Base-by-base conservation (phyloP, 192 early-diverging fungal genomes). In the Backusella sp. region DNA sequence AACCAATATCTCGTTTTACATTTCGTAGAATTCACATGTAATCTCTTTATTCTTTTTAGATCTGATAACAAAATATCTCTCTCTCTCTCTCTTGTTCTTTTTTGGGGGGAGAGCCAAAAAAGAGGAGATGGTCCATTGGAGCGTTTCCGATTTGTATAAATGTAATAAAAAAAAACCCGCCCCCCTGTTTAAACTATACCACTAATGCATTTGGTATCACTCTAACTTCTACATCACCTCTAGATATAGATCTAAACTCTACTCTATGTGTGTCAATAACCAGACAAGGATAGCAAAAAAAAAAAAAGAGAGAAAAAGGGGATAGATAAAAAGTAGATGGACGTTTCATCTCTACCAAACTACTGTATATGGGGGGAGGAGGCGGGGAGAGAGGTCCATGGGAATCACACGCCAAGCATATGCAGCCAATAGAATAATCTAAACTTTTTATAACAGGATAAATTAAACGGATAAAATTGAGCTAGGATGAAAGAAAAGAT, bases 1-100 rank as follows among this genome's bases (percentile, higher is more conserved):
- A 11, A 26, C 56, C 23, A 59, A 59, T 59, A 59, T 59, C 21
- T 59, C 46, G 21, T 26, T 59, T 49, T 49, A 3, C 23, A 62
- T 62, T 62, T 62, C 56, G 26, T 28, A 28, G 56, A 62, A 62
- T 62, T 62, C 56, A 62, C 56, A 62, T 59, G 56, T 12, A 49
- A 23, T 59, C 8, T 59, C 2, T 59, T 59, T 26, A 59, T 59
- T 59, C 56, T 23, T 59, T 59, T 28, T 59, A 28, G 23, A 59
- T 59, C 56, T 59, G 56, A 59, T 59, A 59, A 59, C 56, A 26
- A 49, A 49, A 49, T 49, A 49, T 49, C 19, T 49, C 5, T 32
- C 30, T 32, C 30, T 1, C 19, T 49, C 19, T 32, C 30, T 32
- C 30, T 32, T 32, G 30, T 59, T 23, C 11, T 21, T 26, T 59